phyloP scores from a whole-genome alignment of 2,329 filamentous ascomycete species.

The Neofusicoccum kwambonambiense region DNA sequence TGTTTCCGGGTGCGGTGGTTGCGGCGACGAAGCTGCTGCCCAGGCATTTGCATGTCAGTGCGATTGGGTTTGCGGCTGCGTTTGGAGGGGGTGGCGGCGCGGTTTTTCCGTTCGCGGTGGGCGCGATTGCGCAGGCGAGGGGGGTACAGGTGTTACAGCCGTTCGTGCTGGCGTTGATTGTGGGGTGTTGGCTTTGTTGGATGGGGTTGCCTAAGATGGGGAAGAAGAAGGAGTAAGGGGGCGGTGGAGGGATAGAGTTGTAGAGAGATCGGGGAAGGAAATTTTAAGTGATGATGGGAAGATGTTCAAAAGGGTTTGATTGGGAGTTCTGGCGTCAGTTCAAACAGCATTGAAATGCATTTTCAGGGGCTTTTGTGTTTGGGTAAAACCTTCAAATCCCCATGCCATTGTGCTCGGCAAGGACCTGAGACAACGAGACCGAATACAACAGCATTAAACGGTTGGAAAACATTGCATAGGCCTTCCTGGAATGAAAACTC shows the following conservation, averaged over 20 bases:
- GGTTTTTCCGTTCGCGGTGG: constrained; percentile 63
- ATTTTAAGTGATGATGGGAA: no score
- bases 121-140: constrained; percentile 63
- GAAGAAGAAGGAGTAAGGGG: constrained; percentile 9
- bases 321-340: no score
- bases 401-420: no score
- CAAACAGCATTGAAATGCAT: no score
- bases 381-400: no score
- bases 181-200: constrained; percentile 53
- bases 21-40: constrained; percentile 73
- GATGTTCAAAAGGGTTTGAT: no score
- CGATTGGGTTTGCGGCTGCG: constrained; percentile 76
- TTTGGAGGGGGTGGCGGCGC: constrained; percentile 74
- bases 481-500: no score
- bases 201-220: constrained; percentile 46
- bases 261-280: no score
- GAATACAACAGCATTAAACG: no score
- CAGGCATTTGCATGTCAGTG: constrained; percentile 70
- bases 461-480: no score
- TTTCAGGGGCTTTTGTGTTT: no score
- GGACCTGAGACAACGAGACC: no score
- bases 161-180: constrained; percentile 56
- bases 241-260: background rate
- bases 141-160: constrained; percentile 62
- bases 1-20: constrained; percentile 75